These are phyloP conservation scores for Capsicum pubescens DNA, from an alignment of 257 asterid species.

Conservation along the genomic window DNA sequence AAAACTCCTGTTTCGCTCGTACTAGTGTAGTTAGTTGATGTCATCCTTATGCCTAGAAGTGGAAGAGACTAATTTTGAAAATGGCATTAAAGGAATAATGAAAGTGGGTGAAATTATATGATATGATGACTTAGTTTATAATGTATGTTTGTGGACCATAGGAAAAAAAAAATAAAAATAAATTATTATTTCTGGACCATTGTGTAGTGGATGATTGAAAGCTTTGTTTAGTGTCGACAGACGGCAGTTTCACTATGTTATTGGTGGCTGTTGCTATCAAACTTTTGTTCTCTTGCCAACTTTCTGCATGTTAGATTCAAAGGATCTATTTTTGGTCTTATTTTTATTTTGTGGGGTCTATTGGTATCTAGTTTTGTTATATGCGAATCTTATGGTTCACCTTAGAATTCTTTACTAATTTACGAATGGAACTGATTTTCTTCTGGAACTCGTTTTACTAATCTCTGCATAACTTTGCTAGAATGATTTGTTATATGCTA, in stretches of 20 bases:
- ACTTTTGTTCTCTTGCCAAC: background rate
- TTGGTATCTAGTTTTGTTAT: constrained; percentile 7
- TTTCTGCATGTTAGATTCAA: background rate
- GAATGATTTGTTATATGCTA: background rate
- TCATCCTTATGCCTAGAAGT: background rate
- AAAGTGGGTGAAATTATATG: background rate
- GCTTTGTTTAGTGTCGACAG: background rate
- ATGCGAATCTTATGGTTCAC: background rate
- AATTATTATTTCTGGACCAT: constrained; percentile 10
- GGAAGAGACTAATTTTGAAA: background rate
- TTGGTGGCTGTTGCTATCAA: background rate
- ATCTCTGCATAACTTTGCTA: background rate
- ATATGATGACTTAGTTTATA: background rate
- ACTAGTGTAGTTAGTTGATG: too few relatives aligned
- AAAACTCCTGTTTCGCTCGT: background rate
- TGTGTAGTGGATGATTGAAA: background rate
- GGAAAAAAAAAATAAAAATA: background rate
- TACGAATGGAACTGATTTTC: too few relatives aligned
- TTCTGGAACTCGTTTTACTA: background rate
- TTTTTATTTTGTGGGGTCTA: background rate
- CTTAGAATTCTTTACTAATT: background rate
- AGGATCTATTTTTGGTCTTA: background rate
- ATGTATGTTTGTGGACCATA: background rate
- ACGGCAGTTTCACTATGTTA: background rate
- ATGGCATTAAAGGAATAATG: background rate